Conservation (phyloP, 805 yeast genomes). For the Millerozyma acaciae region DNA sequence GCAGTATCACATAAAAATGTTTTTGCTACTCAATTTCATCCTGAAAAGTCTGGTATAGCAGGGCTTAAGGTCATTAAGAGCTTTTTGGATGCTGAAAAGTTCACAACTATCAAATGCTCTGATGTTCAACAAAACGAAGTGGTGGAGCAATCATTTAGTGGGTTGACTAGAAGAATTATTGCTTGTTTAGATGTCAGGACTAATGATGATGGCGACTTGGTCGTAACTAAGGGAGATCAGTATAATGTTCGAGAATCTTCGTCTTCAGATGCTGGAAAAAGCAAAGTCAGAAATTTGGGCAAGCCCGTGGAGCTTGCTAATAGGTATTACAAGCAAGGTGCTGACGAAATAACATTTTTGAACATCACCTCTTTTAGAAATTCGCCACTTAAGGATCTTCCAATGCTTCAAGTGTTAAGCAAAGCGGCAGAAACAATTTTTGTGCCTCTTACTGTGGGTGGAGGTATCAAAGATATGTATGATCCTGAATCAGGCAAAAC, state of each 20-base stretch:
- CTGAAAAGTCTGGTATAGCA: conserved; percentile 94
- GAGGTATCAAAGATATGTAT: conserved; percentile 88
- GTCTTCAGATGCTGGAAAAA: conserved; percentile 33
- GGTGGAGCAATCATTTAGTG: conserved; percentile 43
- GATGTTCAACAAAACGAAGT: conserved; percentile 17
- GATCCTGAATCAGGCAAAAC: conserved; percentile 75
- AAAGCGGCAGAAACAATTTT: conserved; percentile 84
- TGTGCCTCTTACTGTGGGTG: conserved; percentile 97
- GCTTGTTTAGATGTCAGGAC: conserved; percentile 97
- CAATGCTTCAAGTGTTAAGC: conserved; percentile 88
- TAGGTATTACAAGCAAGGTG: conserved; percentile 88
- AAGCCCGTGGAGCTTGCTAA: conserved; percentile 95
- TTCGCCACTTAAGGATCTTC: conserved; percentile 88
- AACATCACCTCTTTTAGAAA: conserved; percentile 95
- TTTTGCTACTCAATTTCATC: conserved; percentile 97
- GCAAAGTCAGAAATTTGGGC: conserved; percentile 84
- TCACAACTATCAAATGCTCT: conserved; percentile 13
- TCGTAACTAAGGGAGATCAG: conserved; percentile 98
- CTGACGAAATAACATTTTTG: conserved; percentile 93
- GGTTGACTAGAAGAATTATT: conserved; percentile 84
- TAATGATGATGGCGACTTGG: conserved; percentile 91
- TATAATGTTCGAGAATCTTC: conserved; percentile 85
- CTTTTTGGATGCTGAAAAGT: conserved; percentile 53
- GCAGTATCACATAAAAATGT: conserved; percentile 73
- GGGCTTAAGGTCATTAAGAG: conserved; percentile 75